These are phyloP conservation scores for Ascochyta rabiei DNA, from an alignment of 2,329 filamentous ascomycete genomes.

Conservation along the genomic window DNA sequence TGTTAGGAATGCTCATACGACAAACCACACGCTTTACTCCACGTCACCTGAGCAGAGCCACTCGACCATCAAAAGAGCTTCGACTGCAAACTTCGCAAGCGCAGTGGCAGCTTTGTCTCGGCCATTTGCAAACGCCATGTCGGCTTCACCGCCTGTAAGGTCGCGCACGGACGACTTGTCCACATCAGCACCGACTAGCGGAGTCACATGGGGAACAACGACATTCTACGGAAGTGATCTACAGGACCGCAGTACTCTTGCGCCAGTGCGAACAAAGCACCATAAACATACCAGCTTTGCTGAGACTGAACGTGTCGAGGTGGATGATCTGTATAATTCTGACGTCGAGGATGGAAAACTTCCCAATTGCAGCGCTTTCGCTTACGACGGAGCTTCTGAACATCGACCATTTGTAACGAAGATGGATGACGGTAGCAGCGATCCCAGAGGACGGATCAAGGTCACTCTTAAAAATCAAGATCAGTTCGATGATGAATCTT, in stretches of 20 bases:
- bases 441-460: conserved; percentile 46
- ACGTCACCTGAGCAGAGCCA: conserved; percentile 51
- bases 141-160: conserved; percentile 48
- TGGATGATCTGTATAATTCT: conserved; percentile 41
- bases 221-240: conserved; percentile 48
- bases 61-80: conserved; percentile 37
- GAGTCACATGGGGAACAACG: conserved; percentile 56
- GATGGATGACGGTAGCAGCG: conserved; percentile 16
- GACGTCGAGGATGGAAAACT: conserved; percentile 41
- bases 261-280: conserved; percentile 42
- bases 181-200: conserved; percentile 49
- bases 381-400: conserved; percentile 31
- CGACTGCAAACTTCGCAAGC: conserved; percentile 47
- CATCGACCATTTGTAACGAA: conserved; percentile 27
- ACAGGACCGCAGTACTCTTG: conserved; percentile 34
- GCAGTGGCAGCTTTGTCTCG: conserved; percentile 49
- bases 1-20: conserved; percentile 41
- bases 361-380: conserved; percentile 18
- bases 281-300: conserved; percentile 48
- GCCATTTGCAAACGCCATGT: conserved; percentile 47
- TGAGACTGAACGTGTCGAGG: conserved; percentile 37
- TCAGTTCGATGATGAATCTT: conserved; percentile 61
- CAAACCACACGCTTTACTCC: conserved; percentile 49
- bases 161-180: conserved; percentile 48
- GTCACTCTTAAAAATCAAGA: conserved; percentile 63